These are phyloP conservation scores for Phaffia tasmanica DNA, from an alignment of 768 basidiomycete species.

Conservation along the genomic window DNA sequence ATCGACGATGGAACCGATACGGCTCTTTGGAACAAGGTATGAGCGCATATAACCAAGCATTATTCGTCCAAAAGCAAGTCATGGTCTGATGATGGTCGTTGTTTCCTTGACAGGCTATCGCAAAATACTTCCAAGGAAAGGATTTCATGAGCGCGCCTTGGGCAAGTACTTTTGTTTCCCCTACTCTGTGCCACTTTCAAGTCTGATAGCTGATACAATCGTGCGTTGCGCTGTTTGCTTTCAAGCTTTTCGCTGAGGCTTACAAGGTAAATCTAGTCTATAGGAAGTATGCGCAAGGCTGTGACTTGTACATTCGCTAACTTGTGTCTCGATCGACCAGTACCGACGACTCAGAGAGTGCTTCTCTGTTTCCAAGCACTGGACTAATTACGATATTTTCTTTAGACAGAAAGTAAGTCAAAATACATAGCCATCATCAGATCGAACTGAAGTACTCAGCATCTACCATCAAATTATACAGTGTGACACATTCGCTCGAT, in stretches of 20 bases:
- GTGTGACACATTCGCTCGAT: constrained; percentile 92
- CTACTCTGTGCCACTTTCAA: not conserved
- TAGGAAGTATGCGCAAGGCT: too few relatives aligned
- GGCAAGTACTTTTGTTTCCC: not conserved
- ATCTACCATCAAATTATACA: constrained; percentile 38
- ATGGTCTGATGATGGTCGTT: not conserved
- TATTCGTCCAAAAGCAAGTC: not conserved
- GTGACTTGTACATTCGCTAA: too few relatives aligned
- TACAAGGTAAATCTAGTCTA: constrained; percentile 31
- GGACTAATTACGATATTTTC: constrained; percentile 86
- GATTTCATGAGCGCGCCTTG: constrained; percentile 94
- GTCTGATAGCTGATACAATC: not conserved
- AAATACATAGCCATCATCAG: constrained; percentile 3
- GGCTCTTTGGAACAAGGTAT: constrained; percentile 79
- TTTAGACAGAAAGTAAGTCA: constrained; percentile 69
- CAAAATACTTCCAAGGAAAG: constrained; percentile 84
- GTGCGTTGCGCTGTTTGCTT: not conserved
- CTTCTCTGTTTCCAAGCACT: constrained; percentile 81
- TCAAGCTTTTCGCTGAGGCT: constrained; percentile 80
- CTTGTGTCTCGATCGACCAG: not conserved
- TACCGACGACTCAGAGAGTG: constrained; percentile 62
- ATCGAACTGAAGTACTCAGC: not conserved
- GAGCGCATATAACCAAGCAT: constrained; percentile 3
- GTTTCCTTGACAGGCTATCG: constrained; percentile 50
- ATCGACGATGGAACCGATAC: constrained; percentile 86